Percentiles rank a stretch among this genome's conserved stretches.
Evolutionary conservation across 2,329 filamentous ascomycete genomes (phyloP).

Genomic region (Fusarium chaquense): DNA sequence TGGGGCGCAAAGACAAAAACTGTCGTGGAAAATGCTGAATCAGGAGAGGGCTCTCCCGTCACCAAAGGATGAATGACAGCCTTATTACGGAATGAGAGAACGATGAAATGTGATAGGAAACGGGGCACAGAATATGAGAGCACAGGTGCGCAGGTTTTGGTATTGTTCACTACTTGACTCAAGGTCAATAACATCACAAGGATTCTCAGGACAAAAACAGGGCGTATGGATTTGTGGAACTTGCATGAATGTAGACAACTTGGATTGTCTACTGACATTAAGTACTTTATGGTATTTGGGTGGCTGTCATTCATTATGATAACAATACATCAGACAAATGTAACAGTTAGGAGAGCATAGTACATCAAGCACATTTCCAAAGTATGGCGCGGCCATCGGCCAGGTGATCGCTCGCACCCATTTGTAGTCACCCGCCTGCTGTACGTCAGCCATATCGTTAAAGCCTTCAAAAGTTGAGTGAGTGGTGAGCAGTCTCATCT

Average conservation of each 20-base stretch:
- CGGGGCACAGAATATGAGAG: conserved; percentile 1
- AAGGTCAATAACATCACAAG: background rate
- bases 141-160: conserved; percentile 2
- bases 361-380: conserved; percentile 8
- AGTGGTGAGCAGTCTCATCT: background rate
- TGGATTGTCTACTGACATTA: conserved; percentile 29
- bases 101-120: background rate
- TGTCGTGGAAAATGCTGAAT: conserved; percentile 2
- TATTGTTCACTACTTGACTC: conserved; percentile 5
- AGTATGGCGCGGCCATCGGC: background rate
- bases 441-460: no score
- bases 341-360: background rate
- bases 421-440: background rate
- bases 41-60: conserved; percentile 21
- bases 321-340: background rate
- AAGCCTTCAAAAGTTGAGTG: background rate
- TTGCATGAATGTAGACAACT: conserved; percentile 37
- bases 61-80: conserved; percentile 12
- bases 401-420: background rate
- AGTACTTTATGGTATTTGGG: conserved; percentile 14
- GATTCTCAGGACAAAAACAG: conserved; percentile 4
- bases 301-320: conserved; percentile 1
- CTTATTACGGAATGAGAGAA: background rate
- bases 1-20: conserved; percentile 40
- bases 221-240: conserved; percentile 7